These are phyloP conservation scores for Polysphondylium violaceum DNA, from an alignment of 78 protist genomes.

Conservation along the genomic window DNA sequence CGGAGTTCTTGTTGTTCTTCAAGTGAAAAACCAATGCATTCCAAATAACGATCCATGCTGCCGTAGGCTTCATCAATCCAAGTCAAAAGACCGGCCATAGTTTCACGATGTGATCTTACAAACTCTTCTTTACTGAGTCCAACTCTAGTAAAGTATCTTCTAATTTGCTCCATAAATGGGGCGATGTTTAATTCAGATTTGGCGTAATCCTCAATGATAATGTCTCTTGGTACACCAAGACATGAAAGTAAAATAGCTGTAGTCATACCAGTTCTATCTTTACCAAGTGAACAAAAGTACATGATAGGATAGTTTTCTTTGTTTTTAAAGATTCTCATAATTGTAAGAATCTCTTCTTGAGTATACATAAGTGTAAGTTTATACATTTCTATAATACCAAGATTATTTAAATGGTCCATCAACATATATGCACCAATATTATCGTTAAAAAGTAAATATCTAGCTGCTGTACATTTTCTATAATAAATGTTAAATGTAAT, in stretches of 20 bases:
- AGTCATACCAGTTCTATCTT: slow-evolving; percentile 70
- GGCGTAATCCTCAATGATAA: slow-evolving; percentile 41
- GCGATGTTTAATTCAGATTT: slow-evolving; percentile 42
- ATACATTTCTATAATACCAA: slow-evolving; percentile 67
- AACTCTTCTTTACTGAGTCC: slow-evolving; percentile 66
- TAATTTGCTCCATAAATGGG: slow-evolving; percentile 33
- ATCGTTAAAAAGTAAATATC: slow-evolving; percentile 63
- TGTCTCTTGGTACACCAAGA: slow-evolving; percentile 39
- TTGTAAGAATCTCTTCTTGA: slow-evolving; percentile 60
- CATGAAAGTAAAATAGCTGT: slow-evolving; percentile 23
- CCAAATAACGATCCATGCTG: slow-evolving; percentile 22
- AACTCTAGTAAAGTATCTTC: slow-evolving; percentile 48
- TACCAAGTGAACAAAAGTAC: slow-evolving; percentile 71
- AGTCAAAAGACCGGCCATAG: slow-evolving; percentile 42
- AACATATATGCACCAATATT: slow-evolving; percentile 61
- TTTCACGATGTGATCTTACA: slow-evolving; percentile 29
- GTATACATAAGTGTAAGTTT: slow-evolving; percentile 47
- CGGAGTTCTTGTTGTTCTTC: slow-evolving; percentile 61
- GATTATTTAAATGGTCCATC: slow-evolving; percentile 62
- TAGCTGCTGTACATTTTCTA: slow-evolving; percentile 51
- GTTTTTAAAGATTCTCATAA: slow-evolving; percentile 55
- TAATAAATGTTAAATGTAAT: too few species aligned
- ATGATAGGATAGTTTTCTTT: slow-evolving; percentile 62
- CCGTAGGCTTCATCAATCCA: slow-evolving; percentile 68
- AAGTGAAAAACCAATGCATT: slow-evolving; percentile 38